These are phyloP conservation scores for Tritrichomonas musculus DNA, from an alignment of 208 protist genomes.

Conservation along the genomic window DNA sequence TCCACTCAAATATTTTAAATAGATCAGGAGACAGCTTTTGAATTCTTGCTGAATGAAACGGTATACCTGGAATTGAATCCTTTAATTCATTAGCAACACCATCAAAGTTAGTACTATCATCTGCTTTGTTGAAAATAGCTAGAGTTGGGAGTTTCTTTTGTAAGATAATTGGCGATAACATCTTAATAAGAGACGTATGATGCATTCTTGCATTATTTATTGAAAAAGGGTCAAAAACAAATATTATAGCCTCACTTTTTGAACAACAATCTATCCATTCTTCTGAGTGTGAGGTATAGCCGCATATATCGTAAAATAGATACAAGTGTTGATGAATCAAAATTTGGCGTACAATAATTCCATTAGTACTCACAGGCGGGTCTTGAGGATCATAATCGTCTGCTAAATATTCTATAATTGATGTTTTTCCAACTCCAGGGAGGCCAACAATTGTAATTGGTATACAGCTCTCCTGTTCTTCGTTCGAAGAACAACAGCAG, in stretches of 20 bases:
- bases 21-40: not conserved
- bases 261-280: not conserved
- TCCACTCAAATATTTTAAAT: not conserved
- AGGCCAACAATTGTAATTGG: not conserved
- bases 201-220: not conserved
- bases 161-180: not conserved
- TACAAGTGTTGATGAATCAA: not conserved
- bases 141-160: not conserved
- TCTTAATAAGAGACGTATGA: not conserved
- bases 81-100: not conserved
- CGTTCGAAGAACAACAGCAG: no score
- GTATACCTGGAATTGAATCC: not conserved
- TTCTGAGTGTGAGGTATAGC: not conserved
- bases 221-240: not conserved
- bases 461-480: not conserved
- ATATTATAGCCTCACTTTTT: not conserved
- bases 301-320: not conserved
- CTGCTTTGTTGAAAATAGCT: not conserved
- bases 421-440: not conserved
- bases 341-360: not conserved
- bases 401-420: not conserved
- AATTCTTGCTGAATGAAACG: not conserved
- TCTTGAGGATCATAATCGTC: not conserved
- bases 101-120: not conserved
- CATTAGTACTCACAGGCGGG: not conserved